Evolutionary conservation across 2,329 filamentous ascomycete species (phyloP), one percentile per base, ranked within the genome.

Genomic region (Trichoderma lentiforme): DNA sequence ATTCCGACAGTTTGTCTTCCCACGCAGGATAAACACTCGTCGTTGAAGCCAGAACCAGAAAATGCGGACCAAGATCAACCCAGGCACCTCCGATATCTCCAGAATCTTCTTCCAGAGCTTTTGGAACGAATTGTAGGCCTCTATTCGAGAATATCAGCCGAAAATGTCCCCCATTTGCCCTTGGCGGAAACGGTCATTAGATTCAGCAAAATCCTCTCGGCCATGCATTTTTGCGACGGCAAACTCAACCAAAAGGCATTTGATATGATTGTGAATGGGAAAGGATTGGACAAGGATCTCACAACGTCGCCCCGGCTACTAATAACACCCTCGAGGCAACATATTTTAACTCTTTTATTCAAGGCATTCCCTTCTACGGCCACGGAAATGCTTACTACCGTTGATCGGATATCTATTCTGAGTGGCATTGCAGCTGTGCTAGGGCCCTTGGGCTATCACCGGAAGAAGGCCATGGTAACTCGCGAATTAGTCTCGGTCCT

Each of bases 381-480:
- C 7, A 87, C 90, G 0, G 91, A 93, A 74, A 79, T 89, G 32
- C 83, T 97, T 67, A 92, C 91, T 3, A 89, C 92, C 4, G 89
- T 90, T 11, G 95, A 97, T 80, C 88, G 92, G 26, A 90, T 93
- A 12, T 89, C 92, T 11, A 91, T 98, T 43, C 85, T 98, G 18
- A 91, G 94, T 75, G 95, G 94, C 14, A 94, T 98, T 75, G 92
- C 94, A 8, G 90, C 92, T n/a, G 90, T 97, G n/a, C 84, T 98
- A 11, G 92, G 93, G 0, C 86, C 89, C 6, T 82, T 99, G 8
- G 93, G 93, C 1, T 88, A 95, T 73, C 90, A 94, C 72, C 89
- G 96, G 71, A 98, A 98, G 82, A 97, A 97, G 81, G 94, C 93
- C 5, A 92, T 98, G 83, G 90, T 98, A 0, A 87, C 97, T 76